Conservation (phyloP, 2,329 filamentous ascomycete species). For the Cercospora zeina region DNA sequence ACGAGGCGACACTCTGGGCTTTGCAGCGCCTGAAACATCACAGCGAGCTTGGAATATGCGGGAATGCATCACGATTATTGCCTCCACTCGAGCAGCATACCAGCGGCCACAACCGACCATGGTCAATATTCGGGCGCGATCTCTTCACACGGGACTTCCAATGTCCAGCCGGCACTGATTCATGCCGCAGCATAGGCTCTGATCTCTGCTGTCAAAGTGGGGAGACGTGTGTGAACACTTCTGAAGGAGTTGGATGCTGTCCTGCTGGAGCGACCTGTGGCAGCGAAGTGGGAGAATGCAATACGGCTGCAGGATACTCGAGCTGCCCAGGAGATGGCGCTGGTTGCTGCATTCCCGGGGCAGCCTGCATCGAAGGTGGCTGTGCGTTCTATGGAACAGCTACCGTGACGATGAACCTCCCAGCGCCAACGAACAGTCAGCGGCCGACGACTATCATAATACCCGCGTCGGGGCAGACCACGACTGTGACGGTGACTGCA, state of each 20-base stretch:
- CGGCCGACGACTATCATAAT: conserved; percentile 27
- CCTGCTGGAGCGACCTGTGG: conserved; percentile 64
- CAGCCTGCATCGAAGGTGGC: conserved; percentile 66
- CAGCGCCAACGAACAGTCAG: conserved; percentile 18
- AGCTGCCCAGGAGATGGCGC: conserved; percentile 65
- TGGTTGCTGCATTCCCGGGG: conserved; percentile 74
- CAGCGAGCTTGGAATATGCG: conserved; percentile 8
- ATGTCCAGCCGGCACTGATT: conserved; percentile 66
- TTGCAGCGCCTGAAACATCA: conserved; percentile 14
- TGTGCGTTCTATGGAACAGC: conserved; percentile 56
- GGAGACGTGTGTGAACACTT: conserved; percentile 62
- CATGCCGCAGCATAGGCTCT: conserved; percentile 65
- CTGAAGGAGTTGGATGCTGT: conserved; percentile 74
- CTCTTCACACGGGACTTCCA: conserved; percentile 58
- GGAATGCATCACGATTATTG: conserved; percentile 38
- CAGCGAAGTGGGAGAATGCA: conserved; percentile 63
- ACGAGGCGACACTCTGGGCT: background rate
- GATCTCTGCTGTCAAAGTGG: conserved; percentile 71
- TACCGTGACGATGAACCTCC: conserved; percentile 29
- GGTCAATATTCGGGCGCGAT: conserved; percentile 35
- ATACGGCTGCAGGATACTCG: conserved; percentile 58
- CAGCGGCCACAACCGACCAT: conserved; percentile 27
- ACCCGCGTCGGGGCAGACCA: conserved; percentile 30
- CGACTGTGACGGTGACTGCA: conserved; percentile 36
- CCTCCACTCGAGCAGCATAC: conserved; percentile 55